Base-by-base conservation (phyloP, 345 rosid species). In the Clarkia xantiana region DNA sequence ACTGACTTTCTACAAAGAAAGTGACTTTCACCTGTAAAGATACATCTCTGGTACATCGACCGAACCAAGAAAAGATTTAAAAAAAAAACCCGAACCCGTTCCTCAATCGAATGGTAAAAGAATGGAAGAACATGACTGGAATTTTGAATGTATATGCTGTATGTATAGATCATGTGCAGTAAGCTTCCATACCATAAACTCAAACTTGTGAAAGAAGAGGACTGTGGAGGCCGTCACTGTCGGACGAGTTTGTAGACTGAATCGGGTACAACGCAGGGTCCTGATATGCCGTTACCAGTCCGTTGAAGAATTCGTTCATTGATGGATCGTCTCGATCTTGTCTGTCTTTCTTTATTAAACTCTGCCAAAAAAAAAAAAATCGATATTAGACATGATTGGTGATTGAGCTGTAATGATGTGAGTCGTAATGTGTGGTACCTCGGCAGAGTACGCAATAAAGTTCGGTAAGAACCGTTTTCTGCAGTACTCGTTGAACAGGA, bases 401-500 rank as follows among this genome's bases (percentile, higher is more conserved):
- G 49, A 55, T 42, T 42, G 3, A 11, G 40, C 18, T 41, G 9
- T 18, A 8, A 15, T 0, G 9, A 14, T 11, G 18, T 19, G 14
- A 57, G 5, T 13, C 40, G 6, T 16, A 57, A 13, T 12, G 17
- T 12, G 17, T 45, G 12, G 9, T 73, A 86, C 97, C 94, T 86
- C 97, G 14, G 97, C 89, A 45, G 97, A 65, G 75, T 83, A 79
- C 44, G 84, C 70, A 18, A 59, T 57, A 54, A 86, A 90, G 54
- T 71, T 71, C 53, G 97, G 97, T 48, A 76, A 73, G 80, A 90
- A 90, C 58, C 97, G 81, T 70, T 83, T 90, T 53, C 94, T 82
- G 70, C 97, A 90, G 73, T 86, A 90, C 75, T 81, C 96, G 17
- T 90, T 90, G 52, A 90, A 90, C 44, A 90, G 91, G 59, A 90